Conservation (phyloP, 306 rosid species). For the Prunus padus region DNA sequence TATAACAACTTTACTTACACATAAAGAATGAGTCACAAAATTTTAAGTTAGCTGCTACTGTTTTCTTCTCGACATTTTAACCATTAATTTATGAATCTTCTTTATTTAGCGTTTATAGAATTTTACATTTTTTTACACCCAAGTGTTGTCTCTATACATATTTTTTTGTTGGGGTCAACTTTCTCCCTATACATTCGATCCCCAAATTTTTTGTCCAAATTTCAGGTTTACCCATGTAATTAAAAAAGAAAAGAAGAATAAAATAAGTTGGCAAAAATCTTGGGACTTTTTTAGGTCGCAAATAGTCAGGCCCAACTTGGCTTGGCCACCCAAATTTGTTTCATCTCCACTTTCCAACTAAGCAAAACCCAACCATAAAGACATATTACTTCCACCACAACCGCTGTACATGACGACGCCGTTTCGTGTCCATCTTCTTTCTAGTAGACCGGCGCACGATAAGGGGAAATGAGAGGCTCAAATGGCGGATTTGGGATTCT, state of each 20-base stretch:
- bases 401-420: neutral
- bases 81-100: neutral
- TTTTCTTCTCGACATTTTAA: neutral
- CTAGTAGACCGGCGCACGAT: neutral
- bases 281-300: neutral
- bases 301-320: neutral
- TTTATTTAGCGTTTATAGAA: no score
- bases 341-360: neutral
- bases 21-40: no score
- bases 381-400: neutral
- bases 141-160: no score
- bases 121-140: no score
- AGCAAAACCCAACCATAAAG: neutral
- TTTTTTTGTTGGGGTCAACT: no score
- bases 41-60: no score
- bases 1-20: neutral
- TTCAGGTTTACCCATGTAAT: no score
- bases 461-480: constrained; percentile 23
- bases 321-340: neutral
- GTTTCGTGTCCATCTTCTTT: neutral
- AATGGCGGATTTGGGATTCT: constrained; percentile 21
- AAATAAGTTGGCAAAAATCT: no score
- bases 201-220: no score
- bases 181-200: no score
- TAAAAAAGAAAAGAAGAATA: no score